Conservation (phyloP, 148 eudicot genomes). For the Dysphania ambrosioides region DNA sequence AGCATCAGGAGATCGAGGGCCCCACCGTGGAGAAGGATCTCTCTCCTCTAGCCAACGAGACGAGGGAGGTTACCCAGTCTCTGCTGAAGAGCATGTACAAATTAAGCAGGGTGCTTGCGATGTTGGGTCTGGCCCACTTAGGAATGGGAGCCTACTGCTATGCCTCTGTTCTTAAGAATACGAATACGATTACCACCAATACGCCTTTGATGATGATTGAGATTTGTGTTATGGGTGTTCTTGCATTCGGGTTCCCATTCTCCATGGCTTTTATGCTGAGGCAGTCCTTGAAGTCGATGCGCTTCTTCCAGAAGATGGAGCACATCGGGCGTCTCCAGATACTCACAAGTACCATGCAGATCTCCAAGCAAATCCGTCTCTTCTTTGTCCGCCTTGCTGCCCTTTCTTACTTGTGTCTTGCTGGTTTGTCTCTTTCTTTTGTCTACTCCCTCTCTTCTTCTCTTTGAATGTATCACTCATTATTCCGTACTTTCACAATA, state of each 20-base stretch:
- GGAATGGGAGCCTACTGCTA: constrained; percentile 61
- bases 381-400: constrained; percentile 63
- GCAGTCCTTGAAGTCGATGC: constrained; percentile 59
- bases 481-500: too few species aligned
- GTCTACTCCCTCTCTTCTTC: background rate
- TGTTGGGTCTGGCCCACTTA: constrained; percentile 51
- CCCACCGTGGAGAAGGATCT: constrained; percentile 75
- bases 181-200: too few species aligned
- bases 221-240: constrained; percentile 18
- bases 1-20: constrained; percentile 81
- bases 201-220: too few species aligned
- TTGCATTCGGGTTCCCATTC: constrained; percentile 67
- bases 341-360: constrained; percentile 66
- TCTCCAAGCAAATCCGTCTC: constrained; percentile 57
- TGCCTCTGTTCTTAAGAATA: too few species aligned
- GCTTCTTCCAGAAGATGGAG: constrained; percentile 86
- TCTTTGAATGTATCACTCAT: background rate
- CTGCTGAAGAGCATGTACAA: constrained; percentile 34
- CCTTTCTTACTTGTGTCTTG: constrained; percentile 58
- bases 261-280: constrained; percentile 68
- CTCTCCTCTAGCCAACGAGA: constrained; percentile 49
- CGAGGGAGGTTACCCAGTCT: constrained; percentile 28
- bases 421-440: constrained; percentile 43
- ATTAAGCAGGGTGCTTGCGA: constrained; percentile 42
- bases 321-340: constrained; percentile 76